These are phyloP conservation scores for Claviceps fusiformis DNA, from an alignment of 2,329 filamentous ascomycete species.

Conservation along the genomic window DNA sequence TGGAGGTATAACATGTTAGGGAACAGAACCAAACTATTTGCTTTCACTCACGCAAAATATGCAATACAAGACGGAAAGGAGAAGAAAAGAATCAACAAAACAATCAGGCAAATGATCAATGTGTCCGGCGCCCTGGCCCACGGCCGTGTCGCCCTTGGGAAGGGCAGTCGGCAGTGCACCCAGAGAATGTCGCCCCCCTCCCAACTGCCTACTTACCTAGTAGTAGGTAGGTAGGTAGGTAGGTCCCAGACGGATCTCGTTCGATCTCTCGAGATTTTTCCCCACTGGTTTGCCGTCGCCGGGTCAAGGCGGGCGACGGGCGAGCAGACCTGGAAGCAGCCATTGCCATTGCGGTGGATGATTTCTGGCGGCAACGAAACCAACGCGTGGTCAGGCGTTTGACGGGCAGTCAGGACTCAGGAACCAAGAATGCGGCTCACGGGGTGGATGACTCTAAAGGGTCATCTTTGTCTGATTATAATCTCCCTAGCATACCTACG, in stretches of 20 bases:
- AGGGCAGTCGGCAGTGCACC: conserved; percentile 3
- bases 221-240: too few relatives aligned
- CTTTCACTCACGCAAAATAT: neutral
- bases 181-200: neutral
- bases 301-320: neutral
- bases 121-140: conserved; percentile 5
- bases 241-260: neutral
- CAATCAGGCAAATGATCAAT: neutral
- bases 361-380: conserved; percentile 2
- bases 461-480: conserved; percentile 23
- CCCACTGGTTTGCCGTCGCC: neutral
- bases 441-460: conserved; percentile 12
- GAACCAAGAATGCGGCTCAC: conserved; percentile 17
- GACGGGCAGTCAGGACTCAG: conserved; percentile 10
- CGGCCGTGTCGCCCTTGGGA: conserved; percentile 7
- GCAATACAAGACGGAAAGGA: neutral
- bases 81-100: neutral
- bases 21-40: conserved; percentile 10
- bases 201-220: neutral
- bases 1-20: conserved; percentile 19
- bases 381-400: conserved; percentile 4
- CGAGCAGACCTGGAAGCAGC: neutral
- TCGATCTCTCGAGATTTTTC: neutral
- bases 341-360: neutral
- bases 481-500: conserved; percentile 28